Conservation (phyloP, 192 early-diverging fungal genomes). For the Endogone sp. region DNA sequence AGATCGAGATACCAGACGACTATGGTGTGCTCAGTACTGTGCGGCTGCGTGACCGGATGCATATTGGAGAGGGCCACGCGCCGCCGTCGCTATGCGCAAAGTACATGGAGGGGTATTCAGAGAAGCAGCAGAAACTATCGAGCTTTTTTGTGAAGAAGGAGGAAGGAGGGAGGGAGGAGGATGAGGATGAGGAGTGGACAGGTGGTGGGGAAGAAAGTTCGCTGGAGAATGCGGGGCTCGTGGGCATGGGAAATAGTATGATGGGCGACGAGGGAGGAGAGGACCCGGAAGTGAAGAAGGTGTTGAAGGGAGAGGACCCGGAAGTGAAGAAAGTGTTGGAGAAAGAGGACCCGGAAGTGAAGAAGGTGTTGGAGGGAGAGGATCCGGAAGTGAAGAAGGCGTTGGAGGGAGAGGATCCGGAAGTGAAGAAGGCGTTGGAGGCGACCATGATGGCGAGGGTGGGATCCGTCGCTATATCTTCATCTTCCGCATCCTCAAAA, state of each 20-base stretch:
- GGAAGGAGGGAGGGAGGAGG: background rate
- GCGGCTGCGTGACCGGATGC: conserved; percentile 8
- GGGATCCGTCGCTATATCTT: too few relatives aligned
- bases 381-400: background rate
- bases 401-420: background rate
- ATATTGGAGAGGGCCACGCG: background rate
- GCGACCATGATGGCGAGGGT: too few relatives aligned
- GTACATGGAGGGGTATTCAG: conserved; percentile 9
- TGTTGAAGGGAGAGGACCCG: too few relatives aligned
- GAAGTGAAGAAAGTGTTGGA: too few relatives aligned
- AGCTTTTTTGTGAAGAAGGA: conserved; percentile 10
- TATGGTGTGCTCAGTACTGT: background rate
- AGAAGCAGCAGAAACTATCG: conserved; percentile 11
- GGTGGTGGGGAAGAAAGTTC: background rate
- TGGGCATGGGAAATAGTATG: background rate
- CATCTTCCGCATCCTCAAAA: background rate
- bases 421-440: background rate
- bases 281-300: background rate
- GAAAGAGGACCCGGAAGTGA: too few relatives aligned
- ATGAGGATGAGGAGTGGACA: background rate
- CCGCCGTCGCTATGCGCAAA: background rate
- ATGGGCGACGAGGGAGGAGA: background rate
- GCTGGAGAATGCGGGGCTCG: background rate
- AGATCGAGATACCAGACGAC: conserved; percentile 1
- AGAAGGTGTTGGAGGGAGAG: background rate